Conservation (phyloP, 192 early-diverging fungal genomes). For the Backusella psychrophila region DNA sequence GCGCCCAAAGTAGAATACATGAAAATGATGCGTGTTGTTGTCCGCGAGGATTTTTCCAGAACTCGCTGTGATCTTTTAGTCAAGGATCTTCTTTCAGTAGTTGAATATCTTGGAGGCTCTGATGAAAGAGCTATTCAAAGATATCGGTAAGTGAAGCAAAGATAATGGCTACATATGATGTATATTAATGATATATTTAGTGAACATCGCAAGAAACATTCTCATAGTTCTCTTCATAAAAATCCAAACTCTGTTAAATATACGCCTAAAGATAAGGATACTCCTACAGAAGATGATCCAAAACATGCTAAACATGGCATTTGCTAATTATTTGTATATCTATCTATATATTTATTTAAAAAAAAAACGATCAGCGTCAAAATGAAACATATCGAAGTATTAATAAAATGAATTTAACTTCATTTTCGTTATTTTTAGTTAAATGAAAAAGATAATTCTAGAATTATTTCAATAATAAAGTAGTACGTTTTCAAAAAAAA, state of each 20-base stretch:
- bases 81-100: constrained; percentile 14
- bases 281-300: neutral
- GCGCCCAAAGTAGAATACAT: constrained; percentile 45
- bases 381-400: neutral
- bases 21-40: constrained; percentile 66
- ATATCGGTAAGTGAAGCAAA: constrained; percentile 1
- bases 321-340: neutral
- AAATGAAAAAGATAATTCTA: neutral
- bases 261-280: neutral
- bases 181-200: neutral
- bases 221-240: neutral
- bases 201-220: neutral
- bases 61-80: constrained; percentile 30
- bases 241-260: neutral
- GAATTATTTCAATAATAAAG: neutral
- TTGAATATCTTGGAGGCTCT: neutral
- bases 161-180: neutral
- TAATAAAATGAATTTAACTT: neutral
- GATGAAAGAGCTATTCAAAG: neutral
- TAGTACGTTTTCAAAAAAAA: too few relatives aligned
- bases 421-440: neutral
- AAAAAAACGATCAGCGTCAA: neutral
- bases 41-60: constrained; percentile 50
- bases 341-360: neutral
- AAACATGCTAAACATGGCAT: neutral